Conservation (phyloP, 768 basidiomycete genomes). For the Paxillus rubicundulus region DNA sequence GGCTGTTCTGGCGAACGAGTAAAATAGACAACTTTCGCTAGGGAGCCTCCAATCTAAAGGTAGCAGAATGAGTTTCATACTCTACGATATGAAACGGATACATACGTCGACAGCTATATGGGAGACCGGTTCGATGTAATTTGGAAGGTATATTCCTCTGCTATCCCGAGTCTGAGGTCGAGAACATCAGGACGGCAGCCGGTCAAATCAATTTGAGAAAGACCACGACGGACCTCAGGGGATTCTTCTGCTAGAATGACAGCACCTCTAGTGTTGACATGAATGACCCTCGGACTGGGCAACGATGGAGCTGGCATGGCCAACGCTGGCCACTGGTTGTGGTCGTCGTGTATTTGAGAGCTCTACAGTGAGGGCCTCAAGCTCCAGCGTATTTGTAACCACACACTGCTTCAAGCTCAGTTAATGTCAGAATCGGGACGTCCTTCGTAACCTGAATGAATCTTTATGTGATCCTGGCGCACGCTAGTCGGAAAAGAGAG, state of each 20-base stretch:
- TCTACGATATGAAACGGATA: constrained; percentile 16
- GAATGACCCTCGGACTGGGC: constrained; percentile 82
- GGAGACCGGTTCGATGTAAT: constrained; percentile 95
- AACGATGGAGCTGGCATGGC: constrained; percentile 57
- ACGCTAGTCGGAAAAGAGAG: constrained; percentile 1
- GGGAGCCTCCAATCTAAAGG: constrained; percentile 86
- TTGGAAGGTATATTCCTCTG: constrained; percentile 95
- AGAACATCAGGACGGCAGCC: constrained; percentile 8
- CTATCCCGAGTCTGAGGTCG: constrained; percentile 78
- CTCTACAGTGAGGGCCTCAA: constrained; percentile 6
- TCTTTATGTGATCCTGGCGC: background rate
- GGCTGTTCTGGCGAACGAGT: constrained; percentile 88
- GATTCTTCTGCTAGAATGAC: constrained; percentile 93
- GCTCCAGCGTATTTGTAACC: constrained; percentile 15
- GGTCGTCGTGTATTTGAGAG: constrained; percentile 15
- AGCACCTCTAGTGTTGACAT: constrained; percentile 93
- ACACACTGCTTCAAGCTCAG: background rate
- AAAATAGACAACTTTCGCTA: constrained; percentile 98
- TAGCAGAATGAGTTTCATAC: background rate
- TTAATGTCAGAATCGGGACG: background rate
- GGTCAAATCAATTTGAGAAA: constrained; percentile 7
- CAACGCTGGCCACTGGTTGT: constrained; percentile 10
- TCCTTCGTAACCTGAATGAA: background rate
- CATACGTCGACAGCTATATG: constrained; percentile 97
- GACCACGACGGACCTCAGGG: constrained; percentile 64